Base-by-base conservation (phyloP, 768 basidiomycete genomes). In the Boletus rubropictus region DNA sequence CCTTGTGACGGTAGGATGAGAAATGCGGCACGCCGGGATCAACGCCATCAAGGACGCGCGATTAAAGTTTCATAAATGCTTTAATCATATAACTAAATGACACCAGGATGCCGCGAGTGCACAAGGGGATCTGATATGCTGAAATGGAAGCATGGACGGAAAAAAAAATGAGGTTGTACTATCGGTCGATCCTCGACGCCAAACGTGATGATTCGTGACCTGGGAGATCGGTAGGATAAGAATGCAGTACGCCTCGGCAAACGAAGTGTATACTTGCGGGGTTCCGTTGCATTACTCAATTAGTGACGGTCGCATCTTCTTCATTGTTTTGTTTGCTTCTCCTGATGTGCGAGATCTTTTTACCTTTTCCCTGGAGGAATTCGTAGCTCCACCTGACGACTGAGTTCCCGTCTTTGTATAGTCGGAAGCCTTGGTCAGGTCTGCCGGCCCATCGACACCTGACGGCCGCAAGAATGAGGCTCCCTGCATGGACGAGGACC, bases 41-140 rank as follows among this genome's bases (percentile, higher is more conserved):
- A 63, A 58, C 54, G 42, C 60, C 53, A 61, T 58, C 59, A 58
- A 58, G 29, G 51, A 48, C 50, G 24, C 22, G 34, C 47, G 51
- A 53, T 52, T 63, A 61, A 51, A 48, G 60, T 63, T 63, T 63
- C 61, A 63, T 64, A 62, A 52, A 42, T 51, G 41, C 42, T 42
- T 52, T 48, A 33, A 52, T 63, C 51, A 52, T 61, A 56, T 54
- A 49, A 49, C 48, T 46, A 43, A 50, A 63, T 52, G 50, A 55
- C 56, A 35, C 40, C 46, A 52, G 25, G 33, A 61, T 46, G 48
- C 47, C 36, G 43, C 53, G 42, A 55, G 48, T 53, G 46, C 31
- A 34, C 38, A 49, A 35, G 28, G 46, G 48, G 29, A 47, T 45
- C 48, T 48, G 20, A 52, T n/a, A 49, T 57, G 60, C 51, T 62